Evolutionary conservation across 106 monocot genomes (phyloP).

Genomic region (Allium sativum): DNA sequence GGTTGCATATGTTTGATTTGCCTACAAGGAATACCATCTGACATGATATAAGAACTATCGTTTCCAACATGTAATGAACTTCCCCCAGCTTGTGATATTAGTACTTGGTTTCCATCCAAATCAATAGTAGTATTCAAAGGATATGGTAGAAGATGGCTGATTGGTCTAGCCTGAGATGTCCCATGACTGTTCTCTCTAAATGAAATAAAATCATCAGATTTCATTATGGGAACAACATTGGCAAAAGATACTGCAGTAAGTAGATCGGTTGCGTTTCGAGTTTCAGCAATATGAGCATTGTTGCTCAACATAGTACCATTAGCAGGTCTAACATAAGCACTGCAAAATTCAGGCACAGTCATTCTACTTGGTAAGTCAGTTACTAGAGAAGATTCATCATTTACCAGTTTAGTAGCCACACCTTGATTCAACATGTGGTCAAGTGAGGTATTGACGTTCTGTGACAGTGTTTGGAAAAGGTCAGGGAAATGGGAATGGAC

Average conservation of each 20-base stretch:
- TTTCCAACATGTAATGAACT: conserved; percentile 7
- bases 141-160: conserved; percentile 13
- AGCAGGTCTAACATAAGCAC: conserved; percentile 24
- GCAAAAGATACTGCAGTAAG: conserved; percentile 9
- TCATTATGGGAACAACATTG: conserved; percentile 4
- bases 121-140: not conserved
- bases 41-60: conserved; percentile 1
- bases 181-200: conserved; percentile 12
- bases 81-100: conserved; percentile 8
- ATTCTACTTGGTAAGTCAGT: conserved; percentile 9
- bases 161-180: conserved; percentile 2
- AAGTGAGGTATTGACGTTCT: conserved; percentile 10
- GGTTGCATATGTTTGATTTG: conserved; percentile 19
- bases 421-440: conserved; percentile 14
- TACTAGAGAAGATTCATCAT: conserved; percentile 15
- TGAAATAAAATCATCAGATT: not conserved
- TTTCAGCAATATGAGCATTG: conserved; percentile 17
- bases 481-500: conserved; percentile 12
- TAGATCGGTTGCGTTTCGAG: conserved; percentile 12
- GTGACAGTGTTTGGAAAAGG: conserved; percentile 9
- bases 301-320: conserved; percentile 23
- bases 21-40: conserved; percentile 4
- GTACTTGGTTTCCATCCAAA: conserved; percentile 3
- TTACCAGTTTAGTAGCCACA: not conserved
- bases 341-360: conserved; percentile 8